Evolutionary conservation across 805 yeast species (phyloP).

Genomic region (Spathaspora sp.): DNA sequence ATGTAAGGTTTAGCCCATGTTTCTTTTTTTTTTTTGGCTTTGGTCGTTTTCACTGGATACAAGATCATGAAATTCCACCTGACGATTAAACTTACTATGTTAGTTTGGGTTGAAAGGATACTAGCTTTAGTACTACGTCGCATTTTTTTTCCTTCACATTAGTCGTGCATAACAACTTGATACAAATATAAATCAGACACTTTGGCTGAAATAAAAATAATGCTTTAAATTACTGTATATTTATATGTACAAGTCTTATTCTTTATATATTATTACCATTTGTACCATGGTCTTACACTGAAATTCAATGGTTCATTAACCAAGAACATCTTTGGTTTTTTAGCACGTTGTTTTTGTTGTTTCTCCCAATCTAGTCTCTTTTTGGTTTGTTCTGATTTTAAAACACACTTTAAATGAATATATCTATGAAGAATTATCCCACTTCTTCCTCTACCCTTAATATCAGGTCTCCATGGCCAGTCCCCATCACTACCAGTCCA

Average conservation of each 20-base stretch:
- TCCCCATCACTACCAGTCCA: conserved; percentile 92
- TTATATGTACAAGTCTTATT: neutral
- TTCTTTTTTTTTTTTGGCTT: neutral
- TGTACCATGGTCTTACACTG: conserved; percentile 37
- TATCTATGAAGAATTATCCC: conserved; percentile 76
- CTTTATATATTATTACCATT: conserved; percentile 26
- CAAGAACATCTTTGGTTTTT: conserved; percentile 52
- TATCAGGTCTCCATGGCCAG: conserved; percentile 67
- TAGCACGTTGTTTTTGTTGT: conserved; percentile 41
- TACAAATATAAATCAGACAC: too few relatives aligned
- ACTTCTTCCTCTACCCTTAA: conserved; percentile 86
- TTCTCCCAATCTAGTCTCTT: conserved; percentile 59
- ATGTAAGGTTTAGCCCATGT: neutral
- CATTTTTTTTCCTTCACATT: too few relatives aligned
- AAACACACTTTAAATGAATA: conserved; percentile 75
- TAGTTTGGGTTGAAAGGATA: neutral
- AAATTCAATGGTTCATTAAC: conserved; percentile 43
- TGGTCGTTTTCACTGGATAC: neutral
- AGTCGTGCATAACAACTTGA: too few relatives aligned
- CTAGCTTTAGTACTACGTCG: neutral
- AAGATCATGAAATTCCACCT: neutral
- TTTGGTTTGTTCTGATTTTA: conserved; percentile 65
- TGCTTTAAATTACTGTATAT: neutral
- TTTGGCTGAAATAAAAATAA: too few relatives aligned
- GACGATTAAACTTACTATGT: neutral